Evolutionary conservation across 257 asterid genomes (phyloP).

Genomic region (Gardenia jasminoides): DNA sequence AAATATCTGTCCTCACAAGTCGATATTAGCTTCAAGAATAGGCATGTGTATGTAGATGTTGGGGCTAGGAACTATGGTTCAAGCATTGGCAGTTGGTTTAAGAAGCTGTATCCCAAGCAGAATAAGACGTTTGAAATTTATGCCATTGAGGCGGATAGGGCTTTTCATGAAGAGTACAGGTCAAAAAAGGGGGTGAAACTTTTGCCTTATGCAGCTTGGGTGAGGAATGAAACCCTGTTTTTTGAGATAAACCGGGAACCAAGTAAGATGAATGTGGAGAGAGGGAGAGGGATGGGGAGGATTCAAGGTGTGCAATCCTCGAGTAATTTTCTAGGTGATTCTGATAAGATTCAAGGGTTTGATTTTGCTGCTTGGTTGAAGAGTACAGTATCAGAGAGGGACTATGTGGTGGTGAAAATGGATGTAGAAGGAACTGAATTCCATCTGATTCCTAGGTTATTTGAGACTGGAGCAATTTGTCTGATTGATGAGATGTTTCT

Average conservation of each 20-base stretch:
- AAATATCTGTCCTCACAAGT: slow-evolving; percentile 50
- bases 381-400: slow-evolving; percentile 31
- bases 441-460: slow-evolving; percentile 48
- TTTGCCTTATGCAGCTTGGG: slow-evolving; percentile 65
- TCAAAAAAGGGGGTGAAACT: slow-evolving; percentile 39
- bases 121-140: slow-evolving; percentile 51
- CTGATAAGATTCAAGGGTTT: slow-evolving; percentile 50
- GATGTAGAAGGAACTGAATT: slow-evolving; percentile 65
- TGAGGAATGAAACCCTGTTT: slow-evolving; percentile 57
- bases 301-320: slow-evolving; percentile 48
- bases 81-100: slow-evolving; percentile 69
- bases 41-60: slow-evolving; percentile 49
- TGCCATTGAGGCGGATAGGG: slow-evolving; percentile 55
- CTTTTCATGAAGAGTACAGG: slow-evolving; percentile 44
- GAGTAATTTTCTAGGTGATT: slow-evolving; percentile 24
- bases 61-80: slow-evolving; percentile 63
- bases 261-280: slow-evolving; percentile 33
- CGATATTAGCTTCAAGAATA: slow-evolving; percentile 56
- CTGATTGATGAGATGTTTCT: slow-evolving; percentile 72
- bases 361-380: slow-evolving; percentile 64
- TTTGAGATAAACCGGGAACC: slow-evolving; percentile 48
- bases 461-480: slow-evolving; percentile 60
- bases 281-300: slow-evolving; percentile 59
- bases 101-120: slow-evolving; percentile 58
- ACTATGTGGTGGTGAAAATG: slow-evolving; percentile 74